Base-by-base conservation (phyloP, 495 filamentous ascomycete genomes). In the Aspergillus bertholletiae region DNA sequence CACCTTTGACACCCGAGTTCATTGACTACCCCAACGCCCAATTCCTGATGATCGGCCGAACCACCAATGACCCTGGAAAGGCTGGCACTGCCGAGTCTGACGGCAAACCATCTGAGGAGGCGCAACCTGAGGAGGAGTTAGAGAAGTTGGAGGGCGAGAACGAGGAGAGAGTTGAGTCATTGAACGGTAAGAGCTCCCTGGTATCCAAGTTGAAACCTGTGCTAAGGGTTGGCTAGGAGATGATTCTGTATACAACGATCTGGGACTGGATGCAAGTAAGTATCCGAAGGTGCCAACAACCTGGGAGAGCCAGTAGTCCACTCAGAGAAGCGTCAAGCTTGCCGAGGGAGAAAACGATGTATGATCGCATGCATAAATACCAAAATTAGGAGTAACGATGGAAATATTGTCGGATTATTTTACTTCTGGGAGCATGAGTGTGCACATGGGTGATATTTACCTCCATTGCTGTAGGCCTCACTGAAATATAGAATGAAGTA, bases 41-140 rank as follows among this genome's bases (percentile, higher is more conserved):
- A 64, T 82, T 96, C 49, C 72, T 96, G 17, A 77, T 96, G 55
- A 84, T 96, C 56, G 92, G 93, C 20, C 86, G 91, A 60, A 81
- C 80, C 1, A 75, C 82, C 2, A 81, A 81, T 7, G 64, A 69
- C 1, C 63, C 89, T 27, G 75, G 77, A 8, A 89, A 86, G 60
- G 88, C 88, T 1, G 66, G 68, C 6, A 81, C 80, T 40, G 82
- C 85, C 49, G 79, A 84, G 57, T 72, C 81, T 49, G 68, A 76
- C 3, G 80, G 73, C 24, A 81, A 87, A 53, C 75, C 81, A 56
- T 77, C 78, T 9, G 73, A 72, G 34, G 84, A 89, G 53, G 78
- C 82, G 54, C 78, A 83, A 21, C 88, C 87, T 2, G 69, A 71
- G 12, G 64, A 84, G 63, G 81, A 81, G 66, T 62, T 88, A 37